These are phyloP conservation scores for Mangifera indica DNA, from an alignment of 345 rosid species.

Conservation along the genomic window DNA sequence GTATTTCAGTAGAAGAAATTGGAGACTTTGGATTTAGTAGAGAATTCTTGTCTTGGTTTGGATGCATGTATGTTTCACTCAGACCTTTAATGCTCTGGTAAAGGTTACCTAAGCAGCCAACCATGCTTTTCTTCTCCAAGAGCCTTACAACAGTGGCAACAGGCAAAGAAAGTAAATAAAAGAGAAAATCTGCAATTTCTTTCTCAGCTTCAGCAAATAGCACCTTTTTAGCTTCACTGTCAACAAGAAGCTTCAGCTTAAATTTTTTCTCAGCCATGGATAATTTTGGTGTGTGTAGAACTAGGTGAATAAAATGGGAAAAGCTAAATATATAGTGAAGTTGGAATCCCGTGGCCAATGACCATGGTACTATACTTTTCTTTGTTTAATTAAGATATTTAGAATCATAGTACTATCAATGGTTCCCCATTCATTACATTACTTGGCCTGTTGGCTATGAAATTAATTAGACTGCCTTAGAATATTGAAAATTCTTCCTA, in stretches of 20 bases:
- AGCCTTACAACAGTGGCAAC: conserved; percentile 9
- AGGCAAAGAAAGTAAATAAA: conserved; percentile 25
- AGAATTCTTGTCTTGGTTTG: not conserved
- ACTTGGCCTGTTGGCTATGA: not conserved
- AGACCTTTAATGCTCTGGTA: not conserved
- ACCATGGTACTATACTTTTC: too few species aligned
- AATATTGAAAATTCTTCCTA: too few species aligned
- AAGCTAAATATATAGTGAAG: too few species aligned
- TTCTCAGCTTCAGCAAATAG: conserved; percentile 13
- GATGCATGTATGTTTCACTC: not conserved
- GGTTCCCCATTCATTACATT: too few species aligned
- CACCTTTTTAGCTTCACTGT: conserved; percentile 12
- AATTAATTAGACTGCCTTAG: not conserved
- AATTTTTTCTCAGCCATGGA: too few species aligned
- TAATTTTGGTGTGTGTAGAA: too few species aligned
- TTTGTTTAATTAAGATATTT: not conserved
- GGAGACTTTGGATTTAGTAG: conserved; percentile 1
- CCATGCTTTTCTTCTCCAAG: not conserved
- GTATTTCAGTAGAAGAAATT: not conserved
- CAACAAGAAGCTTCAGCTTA: conserved; percentile 21
- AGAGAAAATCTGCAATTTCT: conserved; percentile 22
- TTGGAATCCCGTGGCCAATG: too few species aligned
- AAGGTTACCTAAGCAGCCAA: conserved; percentile 12
- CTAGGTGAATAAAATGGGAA: too few species aligned
- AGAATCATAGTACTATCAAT: not conserved